Base-by-base conservation (phyloP, 371 early-diverging fungal genomes). In the Mucor circinelloides region DNA sequence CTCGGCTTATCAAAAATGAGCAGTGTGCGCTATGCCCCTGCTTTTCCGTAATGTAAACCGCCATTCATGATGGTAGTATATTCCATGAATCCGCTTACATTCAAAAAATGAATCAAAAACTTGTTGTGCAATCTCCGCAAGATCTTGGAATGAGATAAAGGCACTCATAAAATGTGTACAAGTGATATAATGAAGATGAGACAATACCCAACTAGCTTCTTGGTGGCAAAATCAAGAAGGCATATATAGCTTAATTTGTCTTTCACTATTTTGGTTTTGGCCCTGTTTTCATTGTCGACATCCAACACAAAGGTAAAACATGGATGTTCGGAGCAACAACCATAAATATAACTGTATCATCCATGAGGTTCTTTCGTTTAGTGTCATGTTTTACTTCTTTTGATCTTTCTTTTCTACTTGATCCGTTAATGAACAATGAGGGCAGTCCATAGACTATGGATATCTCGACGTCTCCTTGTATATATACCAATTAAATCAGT, bases 41-140 rank as follows among this genome's bases (percentile, higher is more conserved):
- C 52, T 23, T 25, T 12, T 9, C 15, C 10, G 23, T 23, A 25
- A 52, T 15, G 27, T 6, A 52, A 52, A 27, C 27, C 5, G 6
- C 15, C 27, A 6, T 27, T 9, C 27, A 52, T 13, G 27, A 3
- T 46, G 9, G 17, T 21, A 9, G n/a, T 10, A 21, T 46, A 46
- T 46, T 46, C 46, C 46, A 46, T 46, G 46, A 46, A 46, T 46
- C 46, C 46, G 46, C 46, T 46, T 46, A 46, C 46, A 46, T 46
- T 54, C 10, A 54, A 54, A n/a, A 27, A 54, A 28, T 40, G 40
- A 40, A 40, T 25, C 28, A 54, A 54, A 28, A 28, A 25, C 54
- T 28, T 28, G n/a, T 56, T 15, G 6, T 19, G 17, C 32, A n/a
- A 31, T 56, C 56, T 56, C 30, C 32, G 32, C 56, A 6, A 56